phyloP scores from a whole-genome alignment of 768 basidiomycete species.

The Daedaleopsis nitida region DNA sequence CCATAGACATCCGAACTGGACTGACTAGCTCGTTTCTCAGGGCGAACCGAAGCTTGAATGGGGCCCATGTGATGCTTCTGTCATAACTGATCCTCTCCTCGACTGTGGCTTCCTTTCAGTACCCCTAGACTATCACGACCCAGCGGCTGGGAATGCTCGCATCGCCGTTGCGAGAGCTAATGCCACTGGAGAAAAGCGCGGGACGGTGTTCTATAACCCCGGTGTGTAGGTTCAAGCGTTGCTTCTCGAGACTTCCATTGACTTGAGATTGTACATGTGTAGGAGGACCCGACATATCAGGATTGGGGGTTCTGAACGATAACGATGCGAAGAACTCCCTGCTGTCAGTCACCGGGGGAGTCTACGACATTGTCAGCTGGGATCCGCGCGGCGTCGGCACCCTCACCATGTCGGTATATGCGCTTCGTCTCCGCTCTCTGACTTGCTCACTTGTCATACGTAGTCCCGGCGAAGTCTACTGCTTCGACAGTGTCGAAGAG shows the following conservation, averaged over 20 bases:
- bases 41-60: neutral
- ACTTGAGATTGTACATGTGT: neutral
- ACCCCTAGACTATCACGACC: slow-evolving; percentile 4
- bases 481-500: slow-evolving; percentile 7
- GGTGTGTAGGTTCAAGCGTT: neutral
- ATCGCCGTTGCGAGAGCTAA: slow-evolving; percentile 5
- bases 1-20: no score
- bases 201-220: slow-evolving; percentile 4
- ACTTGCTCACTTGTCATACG: neutral
- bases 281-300: slow-evolving; percentile 7
- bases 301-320: neutral
- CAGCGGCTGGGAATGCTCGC: neutral
- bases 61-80: slow-evolving; percentile 2
- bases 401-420: slow-evolving; percentile 5
- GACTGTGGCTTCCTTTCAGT: neutral
- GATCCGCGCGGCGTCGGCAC: slow-evolving; percentile 15
- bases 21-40: neutral
- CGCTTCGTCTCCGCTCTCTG: neutral
- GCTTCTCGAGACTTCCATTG: neutral
- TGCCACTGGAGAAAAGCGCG: neutral
- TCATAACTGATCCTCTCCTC: neutral
- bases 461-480: slow-evolving; percentile 13
- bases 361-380: slow-evolving; percentile 16
- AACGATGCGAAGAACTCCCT: neutral
- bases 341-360: neutral